Evolutionary conservation across 495 filamentous ascomycete species (phyloP).

Genomic region (Evansstolkia leycettana): DNA sequence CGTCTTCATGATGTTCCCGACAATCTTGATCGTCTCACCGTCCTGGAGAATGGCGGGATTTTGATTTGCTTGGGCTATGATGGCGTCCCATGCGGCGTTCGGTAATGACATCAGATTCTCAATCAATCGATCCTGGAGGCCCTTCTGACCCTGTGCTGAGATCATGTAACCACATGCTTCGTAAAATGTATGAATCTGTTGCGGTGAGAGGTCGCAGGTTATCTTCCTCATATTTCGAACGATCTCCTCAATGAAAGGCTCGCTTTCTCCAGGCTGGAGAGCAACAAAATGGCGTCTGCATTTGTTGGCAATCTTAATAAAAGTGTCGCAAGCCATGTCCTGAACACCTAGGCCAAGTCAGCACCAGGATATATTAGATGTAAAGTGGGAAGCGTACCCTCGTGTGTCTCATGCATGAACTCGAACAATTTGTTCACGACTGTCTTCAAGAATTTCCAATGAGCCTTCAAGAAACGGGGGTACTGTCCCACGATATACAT

Average conservation of each 20-base stretch:
- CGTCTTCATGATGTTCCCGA: slow-evolving; percentile 99
- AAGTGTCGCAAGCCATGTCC: slow-evolving; percentile 99
- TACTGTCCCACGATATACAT: slow-evolving; percentile 99
- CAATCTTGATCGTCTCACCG: slow-evolving; percentile 87
- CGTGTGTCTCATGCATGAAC: slow-evolving; percentile 99
- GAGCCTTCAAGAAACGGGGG: slow-evolving; percentile 92
- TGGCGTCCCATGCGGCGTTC: slow-evolving; percentile 88
- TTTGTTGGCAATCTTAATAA: slow-evolving; percentile 99
- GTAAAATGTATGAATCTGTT: slow-evolving; percentile 98
- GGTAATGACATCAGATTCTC: slow-evolving; percentile 86
- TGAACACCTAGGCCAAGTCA: slow-evolving; percentile 63
- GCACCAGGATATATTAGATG: slow-evolving; percentile 1
- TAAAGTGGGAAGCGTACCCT: slow-evolving; percentile 45
- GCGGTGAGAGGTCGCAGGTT: slow-evolving; percentile 84
- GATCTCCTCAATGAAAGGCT: slow-evolving; percentile 98
- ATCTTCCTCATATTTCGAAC: slow-evolving; percentile 91
- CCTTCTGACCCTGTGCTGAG: slow-evolving; percentile 86
- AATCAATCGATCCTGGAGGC: slow-evolving; percentile 80
- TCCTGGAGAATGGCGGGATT: slow-evolving; percentile 78
- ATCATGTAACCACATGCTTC: slow-evolving; percentile 99
- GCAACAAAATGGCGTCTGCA: slow-evolving; percentile 97
- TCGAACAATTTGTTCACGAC: slow-evolving; percentile 99
- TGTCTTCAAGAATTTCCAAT: slow-evolving; percentile 99
- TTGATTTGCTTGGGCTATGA: slow-evolving; percentile 73
- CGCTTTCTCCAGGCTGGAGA: slow-evolving; percentile 82